Evolutionary conservation across 164 flowering plant species (phyloP), one percentile per base, ranked within the genome.

Genomic region (Annona squamosa): DNA sequence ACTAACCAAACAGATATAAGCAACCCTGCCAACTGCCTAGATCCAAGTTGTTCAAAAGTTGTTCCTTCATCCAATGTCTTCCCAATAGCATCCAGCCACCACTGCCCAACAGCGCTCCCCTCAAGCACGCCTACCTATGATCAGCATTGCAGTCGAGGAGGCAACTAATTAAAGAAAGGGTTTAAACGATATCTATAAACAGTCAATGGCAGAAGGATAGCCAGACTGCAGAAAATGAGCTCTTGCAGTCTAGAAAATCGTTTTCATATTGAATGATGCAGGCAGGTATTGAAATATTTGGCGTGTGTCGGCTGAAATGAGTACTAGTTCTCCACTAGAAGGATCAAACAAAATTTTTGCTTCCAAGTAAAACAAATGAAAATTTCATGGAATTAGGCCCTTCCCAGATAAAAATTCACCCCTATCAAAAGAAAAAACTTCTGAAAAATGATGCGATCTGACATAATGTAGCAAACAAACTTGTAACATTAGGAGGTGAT

Each of bases 21-120:
- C 86, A 96, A 82, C 68, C 94, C 98, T 6, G 99, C 98, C 69
- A 96, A 84, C 86, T 96, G 99, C 84, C 99, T 88, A 4, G 97
- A 96, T 66, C 99, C 99, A 77, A 90, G 85, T 70, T 94, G 94
- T 70, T 87, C 93, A 81, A 93, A 96, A 68, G 87, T 86, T 57
- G 82, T 70, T 69, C 88, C 88, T 80, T 93, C 99, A 77, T 86
- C 98, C 76, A 96, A 83, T 42, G 87, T 75, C 80, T 85, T 90
- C 46, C 98, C 99, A 46, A 96, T 96, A 19, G 90, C 81, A 63
- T 96, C 99, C 65, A 89, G 77, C 99, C 99, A 96, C 87, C 86
- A 84, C 67, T 96, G 91, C 72, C 98, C 99, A 52, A 86, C 75
- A 47, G 96, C 72, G 82, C 95, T 92, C 73, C 99, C 98, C 84